Evolutionary conservation across 805 yeast species (phyloP).

Genomic region (Huiozyma sinensis): DNA sequence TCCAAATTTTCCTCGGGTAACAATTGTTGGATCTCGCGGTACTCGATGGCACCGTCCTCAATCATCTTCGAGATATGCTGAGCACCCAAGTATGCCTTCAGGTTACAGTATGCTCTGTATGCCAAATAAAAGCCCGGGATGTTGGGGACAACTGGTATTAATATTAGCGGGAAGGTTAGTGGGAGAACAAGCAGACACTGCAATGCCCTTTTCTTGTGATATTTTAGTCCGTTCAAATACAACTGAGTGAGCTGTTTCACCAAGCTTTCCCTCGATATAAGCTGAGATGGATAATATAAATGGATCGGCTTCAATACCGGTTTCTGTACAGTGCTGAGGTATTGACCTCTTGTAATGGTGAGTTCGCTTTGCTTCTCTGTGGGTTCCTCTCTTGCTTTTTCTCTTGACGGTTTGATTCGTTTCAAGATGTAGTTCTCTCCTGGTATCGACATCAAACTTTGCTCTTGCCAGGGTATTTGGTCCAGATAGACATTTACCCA

Average conservation of each 20-base stretch:
- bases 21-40: background rate
- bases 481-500: constrained; percentile 44
- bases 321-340: constrained; percentile 3
- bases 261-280: constrained; percentile 26
- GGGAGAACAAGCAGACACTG: constrained; percentile 56
- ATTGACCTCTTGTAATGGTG: constrained; percentile 12
- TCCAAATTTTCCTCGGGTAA: background rate
- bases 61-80: constrained; percentile 51
- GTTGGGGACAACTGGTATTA: constrained; percentile 82
- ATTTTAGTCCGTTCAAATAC: constrained; percentile 34
- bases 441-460: constrained; percentile 66
- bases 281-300: constrained; percentile 39
- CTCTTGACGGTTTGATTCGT: constrained; percentile 7
- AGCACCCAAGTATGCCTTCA: constrained; percentile 68
- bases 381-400: background rate
- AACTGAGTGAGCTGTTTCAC: constrained; percentile 33
- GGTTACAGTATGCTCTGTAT: constrained; percentile 75
- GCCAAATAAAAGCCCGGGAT: constrained; percentile 82
- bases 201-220: constrained; percentile 47
- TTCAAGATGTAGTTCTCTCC: constrained; percentile 45
- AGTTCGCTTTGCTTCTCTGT: constrained; percentile 5
- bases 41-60: constrained; percentile 28
- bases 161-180: constrained; percentile 64
- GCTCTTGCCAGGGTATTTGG: constrained; percentile 71
- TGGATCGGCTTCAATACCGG: constrained; percentile 27